Base-by-base conservation (phyloP, 352 stramenopile species). In the Phytophthora vignae region DNA sequence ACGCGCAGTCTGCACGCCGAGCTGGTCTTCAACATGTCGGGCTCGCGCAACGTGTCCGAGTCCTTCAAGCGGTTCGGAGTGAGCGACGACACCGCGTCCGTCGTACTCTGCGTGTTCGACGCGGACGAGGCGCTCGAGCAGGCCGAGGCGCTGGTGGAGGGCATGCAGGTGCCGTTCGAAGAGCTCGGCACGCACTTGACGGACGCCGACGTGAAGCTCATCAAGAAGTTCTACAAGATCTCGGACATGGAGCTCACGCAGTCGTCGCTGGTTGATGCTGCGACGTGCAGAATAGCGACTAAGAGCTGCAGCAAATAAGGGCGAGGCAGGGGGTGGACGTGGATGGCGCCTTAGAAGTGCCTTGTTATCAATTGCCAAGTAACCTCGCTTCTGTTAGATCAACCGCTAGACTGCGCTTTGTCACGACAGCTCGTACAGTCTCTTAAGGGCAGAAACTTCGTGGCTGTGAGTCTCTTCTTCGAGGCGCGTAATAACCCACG, bases 161-260 rank as follows among this genome's bases (percentile, higher is more conserved):
- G 89, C 67, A 82, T 74, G 17, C 65, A 81, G 19, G 60, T 77
- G 42, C 69, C 84, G 11, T 69, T 85, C 12, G 66, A 70, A 42
- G 75, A 93, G 58, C 69, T 93, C 25, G 82, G 81, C 10, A 68
- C 73, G 36, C 80, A 90, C 61, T 60, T 94, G 19, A 81, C 76
- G 17, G 57, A 79, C 8, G 75, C 66, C 12, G 78, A 93, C 60
- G 22, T 90, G 31, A 86, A 82, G 40, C 59, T 79, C 44, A 84
- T 96, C 53, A 88, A 86, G 61, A 94, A 92, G 52, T 91, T 82
- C 67, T 96, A 96, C 83, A 96, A 94, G 68, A 92, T 96, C 52
- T 85, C 88, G 31, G 89, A 96, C 44, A 56, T 84, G 46, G 89
- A 96, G 65, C 81, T 96, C 25, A 79, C 73, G 44, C 71, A 69